These are phyloP conservation scores for Mallotus nudiflorus DNA, from an alignment of 345 rosid species.

Conservation along the genomic window DNA sequence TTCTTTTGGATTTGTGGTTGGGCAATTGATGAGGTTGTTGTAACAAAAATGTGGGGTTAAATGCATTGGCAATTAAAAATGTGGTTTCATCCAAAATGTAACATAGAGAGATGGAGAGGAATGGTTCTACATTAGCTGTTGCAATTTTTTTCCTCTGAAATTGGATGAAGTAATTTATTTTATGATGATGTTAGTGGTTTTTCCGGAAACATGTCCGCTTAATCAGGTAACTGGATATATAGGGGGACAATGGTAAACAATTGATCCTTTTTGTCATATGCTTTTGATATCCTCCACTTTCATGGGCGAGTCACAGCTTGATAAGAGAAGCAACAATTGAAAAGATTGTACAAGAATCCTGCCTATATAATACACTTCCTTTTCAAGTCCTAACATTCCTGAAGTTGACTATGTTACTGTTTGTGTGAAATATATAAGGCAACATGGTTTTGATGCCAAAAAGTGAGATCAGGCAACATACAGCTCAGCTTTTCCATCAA, in stretches of 20 bases:
- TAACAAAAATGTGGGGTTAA: slow-evolving; percentile 25
- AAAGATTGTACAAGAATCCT: not conserved
- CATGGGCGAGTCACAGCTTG: not conserved
- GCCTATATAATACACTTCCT: not conserved
- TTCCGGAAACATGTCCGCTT: too few species aligned
- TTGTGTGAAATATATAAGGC: slow-evolving; percentile 25
- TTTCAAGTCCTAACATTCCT: not conserved
- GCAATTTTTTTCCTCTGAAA: slow-evolving; percentile 12
- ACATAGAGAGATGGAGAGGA: slow-evolving; percentile 8
- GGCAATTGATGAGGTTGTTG: slow-evolving; percentile 25
- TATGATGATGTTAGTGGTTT: not conserved
- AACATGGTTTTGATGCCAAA: slow-evolving; percentile 10
- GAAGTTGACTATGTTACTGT: not conserved
- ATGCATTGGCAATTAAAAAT: slow-evolving; percentile 28
- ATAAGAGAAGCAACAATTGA: not conserved
- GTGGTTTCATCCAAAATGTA: slow-evolving; percentile 34
- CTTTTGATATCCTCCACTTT: not conserved
- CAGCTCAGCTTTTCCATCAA: slow-evolving; percentile 93
- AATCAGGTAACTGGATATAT: too few species aligned
- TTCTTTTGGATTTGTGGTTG: slow-evolving; percentile 37
- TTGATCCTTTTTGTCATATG: too few species aligned
- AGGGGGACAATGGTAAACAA: too few species aligned
- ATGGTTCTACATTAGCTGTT: slow-evolving; percentile 10
- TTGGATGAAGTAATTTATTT: slow-evolving; percentile 26
- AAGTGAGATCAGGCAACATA: slow-evolving; percentile 50